These are phyloP conservation scores for Scedosporium dehoogii DNA, from an alignment of 2,329 filamentous ascomycete genomes.

Conservation along the genomic window DNA sequence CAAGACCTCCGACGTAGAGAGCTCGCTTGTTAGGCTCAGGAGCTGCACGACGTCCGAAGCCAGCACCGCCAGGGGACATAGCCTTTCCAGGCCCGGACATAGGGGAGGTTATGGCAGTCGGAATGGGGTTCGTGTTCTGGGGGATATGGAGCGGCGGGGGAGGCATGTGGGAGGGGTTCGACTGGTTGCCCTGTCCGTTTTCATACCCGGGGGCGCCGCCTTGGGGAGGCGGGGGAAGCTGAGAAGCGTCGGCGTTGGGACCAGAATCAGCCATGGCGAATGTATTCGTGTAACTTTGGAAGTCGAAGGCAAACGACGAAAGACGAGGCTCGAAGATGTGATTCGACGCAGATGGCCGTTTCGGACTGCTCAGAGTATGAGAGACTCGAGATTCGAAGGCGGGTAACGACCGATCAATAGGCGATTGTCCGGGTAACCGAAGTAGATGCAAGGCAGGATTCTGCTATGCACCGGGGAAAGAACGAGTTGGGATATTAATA, in stretches of 20 bases:
- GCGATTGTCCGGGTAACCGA: background rate
- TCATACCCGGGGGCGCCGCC: slow-evolving; percentile 66
- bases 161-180: slow-evolving; percentile 68
- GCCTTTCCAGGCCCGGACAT: slow-evolving; percentile 47
- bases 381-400: background rate
- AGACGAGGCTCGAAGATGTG: background rate
- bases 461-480: slow-evolving; percentile 1
- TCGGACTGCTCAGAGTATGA: background rate
- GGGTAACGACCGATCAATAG: background rate
- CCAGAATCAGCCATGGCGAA: slow-evolving; percentile 67
- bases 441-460: background rate
- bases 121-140: slow-evolving; percentile 92
- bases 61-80: slow-evolving; percentile 76
- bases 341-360: background rate
- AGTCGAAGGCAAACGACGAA: background rate
- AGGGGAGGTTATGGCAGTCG: slow-evolving; percentile 82
- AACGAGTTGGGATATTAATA: background rate
- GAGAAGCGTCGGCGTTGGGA: slow-evolving; percentile 49
- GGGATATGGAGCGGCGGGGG: slow-evolving; percentile 89
- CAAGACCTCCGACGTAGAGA: slow-evolving; percentile 88
- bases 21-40: slow-evolving; percentile 98
- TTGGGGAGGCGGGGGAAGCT: slow-evolving; percentile 62
- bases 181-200: slow-evolving; percentile 60
- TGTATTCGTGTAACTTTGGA: slow-evolving; percentile 7
- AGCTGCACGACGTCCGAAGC: slow-evolving; percentile 78